Evolutionary conservation across 805 yeast genomes (phyloP), one percentile per base, ranked within the genome.

Genomic region (Phaffomyces antillensis): DNA sequence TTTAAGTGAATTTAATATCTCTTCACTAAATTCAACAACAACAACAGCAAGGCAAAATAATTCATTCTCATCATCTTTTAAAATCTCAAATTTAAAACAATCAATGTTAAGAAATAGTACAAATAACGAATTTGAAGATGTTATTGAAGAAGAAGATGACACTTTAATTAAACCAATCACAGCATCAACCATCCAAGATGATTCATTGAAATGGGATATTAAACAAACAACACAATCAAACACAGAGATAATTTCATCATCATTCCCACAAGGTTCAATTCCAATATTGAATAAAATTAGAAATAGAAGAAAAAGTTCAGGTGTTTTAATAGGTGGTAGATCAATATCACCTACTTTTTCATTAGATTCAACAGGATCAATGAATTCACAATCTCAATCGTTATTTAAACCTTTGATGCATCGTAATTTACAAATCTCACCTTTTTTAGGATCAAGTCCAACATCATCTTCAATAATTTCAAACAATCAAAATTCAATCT

Each of bases 311-410:
- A 36, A 41, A 36, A 36, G 42, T 23, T 37, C 50, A 26, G 32
- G 50, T 12, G 11, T 43, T 13, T 20, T 20, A 20, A 20, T 7
- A 20, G 54, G 53, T 17, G 55, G 49, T 4, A 45, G 43, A 20
- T 54, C 59, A 4, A 44, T 50, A 1, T 55, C 59, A n/a, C 59
- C 59, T 12, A 43, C 56, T 2, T 54, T 48, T 23, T 55, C 59
- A 10, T 10, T 54, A 11, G 44, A 50, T 3, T 55, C 59, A 1
- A 42, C 52, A 0, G 34, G 47, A 18, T 53, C 58, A 18, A 51
- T 40, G 34, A 36, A 36, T 13, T 46, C 56, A 1, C 54, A 52
- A 30, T 46, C 54, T 5, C 54, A 52, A 30, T 46, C 54, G 4
- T 39, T 45, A 34, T 46, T 46, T 30, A 46, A 35, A 37, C 46